These are phyloP conservation scores for Cornus kousa DNA, from an alignment of 148 eudicot species.

Conservation along the genomic window DNA sequence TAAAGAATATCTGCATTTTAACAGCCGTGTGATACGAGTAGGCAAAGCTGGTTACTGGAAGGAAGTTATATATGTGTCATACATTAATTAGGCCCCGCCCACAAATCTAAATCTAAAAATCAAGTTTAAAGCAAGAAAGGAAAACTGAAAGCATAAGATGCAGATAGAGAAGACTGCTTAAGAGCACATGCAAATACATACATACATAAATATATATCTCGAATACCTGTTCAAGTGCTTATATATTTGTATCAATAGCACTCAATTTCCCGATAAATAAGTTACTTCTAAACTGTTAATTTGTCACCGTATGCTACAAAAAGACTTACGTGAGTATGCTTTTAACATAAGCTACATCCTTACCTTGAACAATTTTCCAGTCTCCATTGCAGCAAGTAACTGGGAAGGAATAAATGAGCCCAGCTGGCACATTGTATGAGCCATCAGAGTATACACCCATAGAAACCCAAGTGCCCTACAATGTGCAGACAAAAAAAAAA, in stretches of 20 bases:
- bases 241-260: no score
- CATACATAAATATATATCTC: no score
- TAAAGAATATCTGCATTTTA: background rate
- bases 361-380: slow-evolving; percentile 92
- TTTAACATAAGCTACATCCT: slow-evolving; percentile 5
- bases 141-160: background rate
- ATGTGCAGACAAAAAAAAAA: slow-evolving; percentile 1
- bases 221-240: background rate
- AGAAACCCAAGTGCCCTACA: slow-evolving; percentile 93
- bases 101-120: background rate
- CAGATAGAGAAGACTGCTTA: background rate
- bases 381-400: slow-evolving; percentile 84
- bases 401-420: slow-evolving; percentile 92
- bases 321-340: background rate
- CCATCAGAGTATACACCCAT: slow-evolving; percentile 99
- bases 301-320: background rate
- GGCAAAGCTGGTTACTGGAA: background rate
- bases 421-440: slow-evolving; percentile 91
- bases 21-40: background rate
- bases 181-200: no score
- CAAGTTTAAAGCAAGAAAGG: background rate
- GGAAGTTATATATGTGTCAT: background rate
- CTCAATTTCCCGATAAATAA: background rate
- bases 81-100: background rate
- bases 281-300: background rate